Evolutionary conservation across 192 early-diverging fungal genomes (phyloP), one percentile per base, ranked within the genome.

Genomic region (Coemansia sp.): DNA sequence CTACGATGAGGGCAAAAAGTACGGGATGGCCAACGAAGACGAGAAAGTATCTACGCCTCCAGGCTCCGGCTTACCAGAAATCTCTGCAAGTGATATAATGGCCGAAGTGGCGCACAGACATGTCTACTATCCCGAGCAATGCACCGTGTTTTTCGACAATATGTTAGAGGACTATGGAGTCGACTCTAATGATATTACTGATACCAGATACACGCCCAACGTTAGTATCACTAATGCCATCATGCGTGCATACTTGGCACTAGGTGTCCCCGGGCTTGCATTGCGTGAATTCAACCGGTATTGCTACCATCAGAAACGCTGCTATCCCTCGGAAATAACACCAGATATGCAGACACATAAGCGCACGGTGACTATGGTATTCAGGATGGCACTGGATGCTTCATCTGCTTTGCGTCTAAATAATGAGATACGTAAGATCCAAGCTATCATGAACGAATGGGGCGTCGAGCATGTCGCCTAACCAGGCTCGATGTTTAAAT

Each of bases 231-330:
- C 52, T 23, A 75, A 75, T 34, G 41, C 72, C 3, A 57, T 68
- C 11, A 75, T 75, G 72, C 54, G 60, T 10, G 64, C 72, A 5
- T 75, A 75, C 33, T 11, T 45, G 23, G 37, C 38, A 50, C 60
- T 67, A 4, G 56, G 60, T 7, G 48, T 44, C 19, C 64, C 64
- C 5, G 15, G 15, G 19, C 28, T 64, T 5, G 72, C 37, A 15
- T 32, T 64, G 25, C 72, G 72, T 13, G 72, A 75, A n/a, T 75
- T 60, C 40, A 41, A 48, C 35, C 72, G 72, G 9, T 68, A 64
- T 27, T 57, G 55, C 26, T 41, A 41, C 27, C 58, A 75, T 40
- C 64, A 64, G 53, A 29, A 32, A 5, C 43, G 37, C 11, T 49
- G 46, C 7, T 64, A 64, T 9, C 65, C 72, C 18, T 40, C 54